A percentile compares a stretch with the other conserved stretches of the same genome.
Evolutionary conservation across 2,329 filamentous ascomycete species (phyloP).

Genomic region (Sporothrix protearum): DNA sequence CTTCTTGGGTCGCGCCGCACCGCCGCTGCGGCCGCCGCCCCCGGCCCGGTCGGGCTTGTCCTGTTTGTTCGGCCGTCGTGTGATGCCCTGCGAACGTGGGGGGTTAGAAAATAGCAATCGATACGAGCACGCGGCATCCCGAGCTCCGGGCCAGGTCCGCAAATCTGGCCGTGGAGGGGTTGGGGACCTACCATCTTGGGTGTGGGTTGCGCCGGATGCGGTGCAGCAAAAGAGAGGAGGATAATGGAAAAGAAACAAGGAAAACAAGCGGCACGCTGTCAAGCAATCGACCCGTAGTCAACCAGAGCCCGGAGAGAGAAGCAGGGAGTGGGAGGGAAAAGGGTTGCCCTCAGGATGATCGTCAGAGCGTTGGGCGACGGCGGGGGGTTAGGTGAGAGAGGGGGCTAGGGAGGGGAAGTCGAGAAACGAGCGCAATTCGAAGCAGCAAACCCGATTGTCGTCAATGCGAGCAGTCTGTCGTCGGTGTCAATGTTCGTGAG

Average conservation of each 20-base stretch:
- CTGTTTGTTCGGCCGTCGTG: conserved; percentile 48
- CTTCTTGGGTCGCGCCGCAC: conserved; percentile 74
- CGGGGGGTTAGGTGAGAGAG: not conserved
- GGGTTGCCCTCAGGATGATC: conserved; percentile 3
- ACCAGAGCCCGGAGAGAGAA: not conserved
- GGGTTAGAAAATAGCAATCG: not conserved
- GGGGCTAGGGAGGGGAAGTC: not conserved
- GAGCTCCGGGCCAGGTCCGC: not conserved
- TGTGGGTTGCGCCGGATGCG: conserved; percentile 3
- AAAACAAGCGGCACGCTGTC: not conserved
- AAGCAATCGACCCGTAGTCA: not conserved
- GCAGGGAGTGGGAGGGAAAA: not conserved
- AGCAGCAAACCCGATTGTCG: not conserved
- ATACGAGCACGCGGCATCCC: not conserved
- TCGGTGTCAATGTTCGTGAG: not conserved
- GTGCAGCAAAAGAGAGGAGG: not conserved
- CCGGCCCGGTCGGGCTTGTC: conserved; percentile 43
- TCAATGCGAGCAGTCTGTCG: not conserved
- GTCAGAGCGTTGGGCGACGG: not conserved
- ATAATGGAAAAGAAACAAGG: not conserved
- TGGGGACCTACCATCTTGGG: conserved; percentile 19
- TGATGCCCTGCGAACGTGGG: conserved; percentile 44
- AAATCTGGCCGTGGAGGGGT: not conserved
- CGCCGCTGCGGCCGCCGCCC: conserved; percentile 42
- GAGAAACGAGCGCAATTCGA: not conserved